phyloP scores from a whole-genome alignment of 2,329 filamentous ascomycete genomes.

The Aspergillus ruber region DNA sequence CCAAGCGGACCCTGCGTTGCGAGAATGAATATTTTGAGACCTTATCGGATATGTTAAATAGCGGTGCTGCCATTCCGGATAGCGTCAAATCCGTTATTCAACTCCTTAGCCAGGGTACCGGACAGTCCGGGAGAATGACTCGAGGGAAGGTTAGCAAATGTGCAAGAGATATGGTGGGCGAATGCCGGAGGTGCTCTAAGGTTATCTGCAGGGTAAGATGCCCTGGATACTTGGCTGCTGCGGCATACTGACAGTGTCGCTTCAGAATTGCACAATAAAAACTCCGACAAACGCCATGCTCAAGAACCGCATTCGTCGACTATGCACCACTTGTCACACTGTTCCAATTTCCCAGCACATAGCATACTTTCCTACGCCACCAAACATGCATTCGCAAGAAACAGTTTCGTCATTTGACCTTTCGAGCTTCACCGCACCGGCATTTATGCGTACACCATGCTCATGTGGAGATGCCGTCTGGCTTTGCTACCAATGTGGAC shows the following conservation, averaged over 20 bases:
- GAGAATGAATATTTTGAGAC: constrained; percentile 56
- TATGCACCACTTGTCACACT: constrained; percentile 69
- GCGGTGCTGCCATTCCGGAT: constrained; percentile 29
- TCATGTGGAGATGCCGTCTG: constrained; percentile 58
- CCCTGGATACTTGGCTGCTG: background rate
- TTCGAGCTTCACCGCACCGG: constrained; percentile 41
- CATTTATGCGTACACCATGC: constrained; percentile 52
- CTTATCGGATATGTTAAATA: constrained; percentile 36
- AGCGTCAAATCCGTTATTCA: constrained; percentile 26
- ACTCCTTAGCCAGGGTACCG: constrained; percentile 21
- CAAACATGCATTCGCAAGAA: background rate
- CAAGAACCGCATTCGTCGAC: constrained; percentile 68
- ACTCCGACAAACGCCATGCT: constrained; percentile 62
- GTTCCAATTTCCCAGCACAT: constrained; percentile 52
- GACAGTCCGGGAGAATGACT: constrained; percentile 38
- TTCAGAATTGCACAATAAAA: constrained; percentile 83
- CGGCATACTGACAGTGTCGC: constrained; percentile 1
- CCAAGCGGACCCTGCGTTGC: constrained; percentile 72
- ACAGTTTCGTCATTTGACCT: constrained; percentile 16
- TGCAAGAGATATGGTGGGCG: constrained; percentile 78
- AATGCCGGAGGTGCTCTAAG: constrained; percentile 69
- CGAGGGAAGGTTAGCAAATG: constrained; percentile 69
- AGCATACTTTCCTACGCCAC: constrained; percentile 25
- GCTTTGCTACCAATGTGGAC: constrained; percentile 80
- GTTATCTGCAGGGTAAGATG: constrained; percentile 71